Conservation (phyloP, 805 yeast species). For the Saccharomycopsis olivae region DNA sequence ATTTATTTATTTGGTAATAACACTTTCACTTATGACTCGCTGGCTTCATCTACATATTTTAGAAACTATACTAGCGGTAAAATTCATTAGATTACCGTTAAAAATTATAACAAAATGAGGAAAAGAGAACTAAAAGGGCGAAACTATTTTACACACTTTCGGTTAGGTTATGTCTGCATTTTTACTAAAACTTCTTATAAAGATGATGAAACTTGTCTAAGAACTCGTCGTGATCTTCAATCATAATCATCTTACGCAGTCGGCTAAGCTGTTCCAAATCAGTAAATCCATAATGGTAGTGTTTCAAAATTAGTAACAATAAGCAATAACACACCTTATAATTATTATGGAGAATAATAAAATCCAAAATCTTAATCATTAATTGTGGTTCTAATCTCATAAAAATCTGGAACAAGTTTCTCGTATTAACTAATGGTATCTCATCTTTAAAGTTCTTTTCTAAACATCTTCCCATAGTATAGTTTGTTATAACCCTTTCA, state of each 20-base stretch:
- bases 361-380: constrained; percentile 14
- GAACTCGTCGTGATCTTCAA: constrained; percentile 16
- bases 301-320: constrained; percentile 14
- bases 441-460: constrained; percentile 17
- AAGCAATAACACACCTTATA: constrained; percentile 17
- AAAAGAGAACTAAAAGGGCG: neutral
- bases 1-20: too few relatives aligned
- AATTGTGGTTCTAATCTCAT: constrained; percentile 15
- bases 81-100: too few relatives aligned
- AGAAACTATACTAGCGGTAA: too few relatives aligned
- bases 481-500: constrained; percentile 9
- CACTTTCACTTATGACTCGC: too few relatives aligned
- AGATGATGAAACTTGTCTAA: constrained; percentile 16
- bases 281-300: constrained; percentile 18
- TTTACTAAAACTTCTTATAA: constrained; percentile 15
- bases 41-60: too few relatives aligned
- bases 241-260: constrained; percentile 8
- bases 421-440: constrained; percentile 6
- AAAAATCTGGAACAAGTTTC: constrained; percentile 12
- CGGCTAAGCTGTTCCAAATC: constrained; percentile 15
- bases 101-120: too few relatives aligned
- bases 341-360: constrained; percentile 14
- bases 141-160: neutral
- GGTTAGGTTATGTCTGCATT: too few relatives aligned
- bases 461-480: constrained; percentile 15